Evolutionary conservation across 116 monocot genomes (phyloP).

Genomic region (Posidonia oceanica): DNA sequence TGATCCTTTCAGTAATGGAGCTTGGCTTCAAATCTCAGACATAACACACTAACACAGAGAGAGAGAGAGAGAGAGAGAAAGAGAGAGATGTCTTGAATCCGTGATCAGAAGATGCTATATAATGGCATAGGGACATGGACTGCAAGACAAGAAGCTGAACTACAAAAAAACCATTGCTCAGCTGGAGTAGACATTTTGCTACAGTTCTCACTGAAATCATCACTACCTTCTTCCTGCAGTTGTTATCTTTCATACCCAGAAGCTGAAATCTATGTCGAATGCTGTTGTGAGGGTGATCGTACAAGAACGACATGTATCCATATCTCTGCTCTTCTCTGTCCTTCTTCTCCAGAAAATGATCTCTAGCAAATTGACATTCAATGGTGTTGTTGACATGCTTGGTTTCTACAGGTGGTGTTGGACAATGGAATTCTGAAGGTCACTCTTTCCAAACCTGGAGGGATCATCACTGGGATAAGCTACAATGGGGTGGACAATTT

Average conservation of each 20-base stretch:
- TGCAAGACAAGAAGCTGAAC: too few relatives aligned
- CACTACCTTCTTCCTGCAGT: neutral
- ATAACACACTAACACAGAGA: too few relatives aligned
- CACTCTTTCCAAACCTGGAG: slow-evolving; percentile 51
- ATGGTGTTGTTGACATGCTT: neutral
- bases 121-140: too few relatives aligned
- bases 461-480: slow-evolving; percentile 47
- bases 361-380: neutral
- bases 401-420: slow-evolving; percentile 39
- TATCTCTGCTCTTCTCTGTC: neutral
- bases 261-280: slow-evolving; percentile 1
- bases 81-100: too few relatives aligned
- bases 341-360: neutral
- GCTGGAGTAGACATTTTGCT: too few relatives aligned
- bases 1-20: too few relatives aligned
- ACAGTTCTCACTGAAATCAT: neutral
- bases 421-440: slow-evolving; percentile 64
- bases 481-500: slow-evolving; percentile 74
- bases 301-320: neutral
- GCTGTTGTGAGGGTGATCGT: neutral
- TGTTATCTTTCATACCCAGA: neutral
- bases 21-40: too few relatives aligned
- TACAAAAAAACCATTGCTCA: too few relatives aligned
- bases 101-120: too few relatives aligned
- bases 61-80: too few relatives aligned